Conservation (phyloP, 2,329 filamentous ascomycete species). For the Trichoderma sp. region DNA sequence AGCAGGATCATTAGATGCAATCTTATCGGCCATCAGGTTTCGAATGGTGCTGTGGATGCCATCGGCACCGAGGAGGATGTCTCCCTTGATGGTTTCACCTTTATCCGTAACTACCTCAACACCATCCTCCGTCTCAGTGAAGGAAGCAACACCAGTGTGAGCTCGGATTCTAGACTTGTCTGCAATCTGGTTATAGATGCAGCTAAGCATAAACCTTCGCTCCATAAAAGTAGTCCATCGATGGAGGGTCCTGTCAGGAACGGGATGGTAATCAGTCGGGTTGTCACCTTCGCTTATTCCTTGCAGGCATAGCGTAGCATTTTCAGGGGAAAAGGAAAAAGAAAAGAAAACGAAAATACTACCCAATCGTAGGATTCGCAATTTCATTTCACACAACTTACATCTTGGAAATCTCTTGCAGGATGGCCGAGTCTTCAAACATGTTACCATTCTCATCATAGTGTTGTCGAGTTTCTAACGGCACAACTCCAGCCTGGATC, state of each 20-base stretch:
- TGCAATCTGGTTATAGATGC: slow-evolving; percentile 4
- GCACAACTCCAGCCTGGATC: not conserved
- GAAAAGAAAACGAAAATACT: not conserved
- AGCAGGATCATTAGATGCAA: not conserved
- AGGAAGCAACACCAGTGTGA: slow-evolving; percentile 1
- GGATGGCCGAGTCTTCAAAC: not conserved
- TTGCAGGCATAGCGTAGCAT: not conserved
- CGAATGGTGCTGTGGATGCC: slow-evolving; percentile 37
- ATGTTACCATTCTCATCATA: slow-evolving; percentile 6
- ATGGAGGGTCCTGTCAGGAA: not conserved
- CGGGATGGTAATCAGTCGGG: not conserved
- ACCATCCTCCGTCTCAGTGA: slow-evolving; percentile 14
- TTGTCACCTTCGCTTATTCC: not conserved
- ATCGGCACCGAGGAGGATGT: slow-evolving; percentile 42
- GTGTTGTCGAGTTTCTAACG: not conserved
- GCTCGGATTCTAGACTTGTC: not conserved
- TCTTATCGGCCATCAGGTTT: not conserved
- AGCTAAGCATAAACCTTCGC: slow-evolving; percentile 8
- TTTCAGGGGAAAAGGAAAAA: not conserved
- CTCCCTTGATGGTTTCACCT: slow-evolving; percentile 33
- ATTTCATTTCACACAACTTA: not conserved
- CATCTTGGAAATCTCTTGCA: slow-evolving; percentile 7
- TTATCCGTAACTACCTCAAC: slow-evolving; percentile 31
- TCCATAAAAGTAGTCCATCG: slow-evolving; percentile 10
- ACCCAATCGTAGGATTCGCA: not conserved